phyloP scores from a whole-genome alignment of 768 basidiomycete species.

The Boletus insuetus region DNA sequence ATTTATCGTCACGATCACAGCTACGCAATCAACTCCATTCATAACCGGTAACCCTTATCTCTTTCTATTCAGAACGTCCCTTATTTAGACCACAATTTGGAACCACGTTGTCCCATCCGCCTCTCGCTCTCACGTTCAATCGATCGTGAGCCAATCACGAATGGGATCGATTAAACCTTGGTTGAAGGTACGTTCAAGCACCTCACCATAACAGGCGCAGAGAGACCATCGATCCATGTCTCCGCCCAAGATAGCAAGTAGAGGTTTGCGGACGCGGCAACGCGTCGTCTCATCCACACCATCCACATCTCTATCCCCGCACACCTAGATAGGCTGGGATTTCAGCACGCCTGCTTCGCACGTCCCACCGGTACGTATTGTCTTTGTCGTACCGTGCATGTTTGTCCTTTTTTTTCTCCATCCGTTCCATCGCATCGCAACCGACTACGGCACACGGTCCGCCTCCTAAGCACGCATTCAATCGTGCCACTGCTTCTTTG shows the following conservation, averaged over 20 bases:
- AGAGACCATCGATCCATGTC: conserved; percentile 6
- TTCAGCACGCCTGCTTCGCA: not conserved
- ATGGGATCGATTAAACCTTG: conserved; percentile 21
- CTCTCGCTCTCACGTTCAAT: conserved; percentile 10
- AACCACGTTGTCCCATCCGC: conserved; percentile 1
- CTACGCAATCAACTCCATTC: conserved; percentile 1
- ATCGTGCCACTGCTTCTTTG: not conserved
- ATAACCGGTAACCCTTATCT: conserved; percentile 19
- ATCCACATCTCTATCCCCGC: not conserved
- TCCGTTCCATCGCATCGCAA: not conserved
- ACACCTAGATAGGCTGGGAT: not conserved
- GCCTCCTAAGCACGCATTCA: not conserved
- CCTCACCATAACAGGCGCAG: conserved; percentile 2
- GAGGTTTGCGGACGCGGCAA: not conserved
- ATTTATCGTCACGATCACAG: not conserved
- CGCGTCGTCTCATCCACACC: not conserved
- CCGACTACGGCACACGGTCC: not conserved
- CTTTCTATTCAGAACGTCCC: not conserved
- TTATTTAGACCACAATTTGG: conserved; percentile 7
- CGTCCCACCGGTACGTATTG: not conserved
- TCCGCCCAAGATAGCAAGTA: not conserved
- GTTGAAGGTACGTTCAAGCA: not conserved
- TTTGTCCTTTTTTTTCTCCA: not conserved
- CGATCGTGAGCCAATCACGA: conserved; percentile 9
- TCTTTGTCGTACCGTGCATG: not conserved